Evolutionary conservation across 1,139 yeast species (phyloP).

Genomic region (Geotrichum candidum): DNA sequence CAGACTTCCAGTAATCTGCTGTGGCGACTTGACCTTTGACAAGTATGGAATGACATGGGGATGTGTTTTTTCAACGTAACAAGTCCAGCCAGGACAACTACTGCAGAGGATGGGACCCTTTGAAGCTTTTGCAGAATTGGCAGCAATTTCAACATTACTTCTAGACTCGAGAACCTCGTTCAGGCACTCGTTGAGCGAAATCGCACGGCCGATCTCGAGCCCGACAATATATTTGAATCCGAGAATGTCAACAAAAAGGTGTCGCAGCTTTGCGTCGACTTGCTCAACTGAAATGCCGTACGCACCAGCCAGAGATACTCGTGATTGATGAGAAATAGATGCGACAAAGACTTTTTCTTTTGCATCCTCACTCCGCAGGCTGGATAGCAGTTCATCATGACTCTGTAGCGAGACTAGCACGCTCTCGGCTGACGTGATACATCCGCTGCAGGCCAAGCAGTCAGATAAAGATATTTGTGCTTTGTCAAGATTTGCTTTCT

Average conservation of each 20-base stretch:
- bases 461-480: conserved; percentile 89
- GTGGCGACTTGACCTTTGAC: conserved; percentile 72
- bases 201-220: conserved; percentile 70
- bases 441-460: conserved; percentile 95
- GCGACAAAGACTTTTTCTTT: conserved; percentile 51
- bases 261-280: conserved; percentile 56
- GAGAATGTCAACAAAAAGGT: conserved; percentile 52
- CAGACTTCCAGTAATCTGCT: conserved; percentile 81
- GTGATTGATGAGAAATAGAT: conserved; percentile 78
- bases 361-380: conserved; percentile 39
- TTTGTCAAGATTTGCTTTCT: conserved; percentile 50
- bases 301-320: conserved; percentile 77
- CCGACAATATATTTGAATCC: conserved; percentile 79
- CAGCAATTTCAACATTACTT: conserved; percentile 23
- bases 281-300: conserved; percentile 47
- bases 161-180: conserved; percentile 40
- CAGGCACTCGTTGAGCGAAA: conserved; percentile 60
- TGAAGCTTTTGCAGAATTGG: conserved; percentile 4
- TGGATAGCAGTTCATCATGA: conserved; percentile 66
- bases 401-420: conserved; percentile 87
- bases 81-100: conserved; percentile 94
- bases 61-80: conserved; percentile 93
- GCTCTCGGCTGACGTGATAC: conserved; percentile 95
- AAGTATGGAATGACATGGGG: conserved; percentile 64
- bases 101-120: conserved; percentile 50